A percentile compares a stretch with the other conserved stretches of the same genome.
Conservation (phyloP, 345 rosid species). For the Abelmoschus esculentus region DNA sequence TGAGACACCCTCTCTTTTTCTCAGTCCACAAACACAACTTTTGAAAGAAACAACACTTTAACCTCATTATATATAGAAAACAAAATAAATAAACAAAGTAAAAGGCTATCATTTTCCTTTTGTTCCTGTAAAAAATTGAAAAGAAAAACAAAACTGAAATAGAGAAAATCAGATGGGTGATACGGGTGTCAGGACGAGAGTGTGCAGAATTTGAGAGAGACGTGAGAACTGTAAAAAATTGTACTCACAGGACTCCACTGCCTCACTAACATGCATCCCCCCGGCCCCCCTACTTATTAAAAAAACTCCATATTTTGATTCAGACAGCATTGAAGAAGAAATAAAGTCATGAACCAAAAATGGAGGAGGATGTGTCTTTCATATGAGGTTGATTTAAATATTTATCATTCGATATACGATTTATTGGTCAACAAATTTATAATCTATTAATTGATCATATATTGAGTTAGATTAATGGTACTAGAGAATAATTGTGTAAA, state of each 20-base stretch:
- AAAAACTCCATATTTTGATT: no score
- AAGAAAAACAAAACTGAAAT: background rate
- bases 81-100: background rate
- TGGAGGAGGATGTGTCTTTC: background rate
- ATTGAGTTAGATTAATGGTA: no score
- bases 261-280: background rate
- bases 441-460: no score
- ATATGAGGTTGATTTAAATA: no score
- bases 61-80: background rate
- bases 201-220: constrained; percentile 8
- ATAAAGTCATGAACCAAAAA: background rate
- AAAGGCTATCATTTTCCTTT: background rate
- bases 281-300: background rate
- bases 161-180: background rate
- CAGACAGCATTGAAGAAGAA: background rate
- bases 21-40: constrained; percentile 20
- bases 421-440: no score
- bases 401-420: no score
- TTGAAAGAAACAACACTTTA: background rate
- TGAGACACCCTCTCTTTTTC: constrained; percentile 16
- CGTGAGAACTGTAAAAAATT: background rate
- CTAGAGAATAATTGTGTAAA: no score
- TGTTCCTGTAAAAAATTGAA: no score
- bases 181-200: constrained; percentile 6
- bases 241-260: constrained; percentile 2